These are phyloP conservation scores for Rachicladosporium sp. DNA, from an alignment of 2,329 filamentous ascomycete species.

Conservation along the genomic window DNA sequence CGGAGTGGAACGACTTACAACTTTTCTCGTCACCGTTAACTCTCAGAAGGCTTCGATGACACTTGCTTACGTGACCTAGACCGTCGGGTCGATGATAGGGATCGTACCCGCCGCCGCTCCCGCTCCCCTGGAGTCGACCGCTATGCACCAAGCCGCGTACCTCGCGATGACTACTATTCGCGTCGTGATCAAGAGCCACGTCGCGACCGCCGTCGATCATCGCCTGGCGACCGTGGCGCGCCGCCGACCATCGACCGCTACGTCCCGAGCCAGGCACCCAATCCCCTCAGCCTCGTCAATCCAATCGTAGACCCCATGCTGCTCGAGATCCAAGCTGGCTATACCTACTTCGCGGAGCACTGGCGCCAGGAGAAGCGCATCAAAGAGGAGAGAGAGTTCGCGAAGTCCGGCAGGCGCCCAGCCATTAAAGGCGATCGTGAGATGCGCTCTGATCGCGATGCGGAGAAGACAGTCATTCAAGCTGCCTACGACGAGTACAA, in stretches of 20 bases:
- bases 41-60: neutral
- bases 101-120: slow-evolving; percentile 49
- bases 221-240: slow-evolving; percentile 28
- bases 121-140: slow-evolving; percentile 63
- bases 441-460: slow-evolving; percentile 60
- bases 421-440: slow-evolving; percentile 50
- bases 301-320: slow-evolving; percentile 60
- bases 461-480: slow-evolving; percentile 68
- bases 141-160: slow-evolving; percentile 57
- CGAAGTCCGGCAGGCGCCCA: slow-evolving; percentile 54
- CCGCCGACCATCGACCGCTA: slow-evolving; percentile 65
- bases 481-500: slow-evolving; percentile 55
- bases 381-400: slow-evolving; percentile 67
- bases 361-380: slow-evolving; percentile 73
- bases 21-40: no score
- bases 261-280: slow-evolving; percentile 52
- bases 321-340: slow-evolving; percentile 68
- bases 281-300: slow-evolving; percentile 42
- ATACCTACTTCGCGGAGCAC: slow-evolving; percentile 79
- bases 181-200: slow-evolving; percentile 49
- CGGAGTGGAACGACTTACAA: no score
- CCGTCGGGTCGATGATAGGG: slow-evolving; percentile 22
- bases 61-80: slow-evolving; percentile 13
- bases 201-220: slow-evolving; percentile 50
- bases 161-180: slow-evolving; percentile 53